Base-by-base conservation (phyloP, 768 basidiomycete species). In the Mycena metata region DNA sequence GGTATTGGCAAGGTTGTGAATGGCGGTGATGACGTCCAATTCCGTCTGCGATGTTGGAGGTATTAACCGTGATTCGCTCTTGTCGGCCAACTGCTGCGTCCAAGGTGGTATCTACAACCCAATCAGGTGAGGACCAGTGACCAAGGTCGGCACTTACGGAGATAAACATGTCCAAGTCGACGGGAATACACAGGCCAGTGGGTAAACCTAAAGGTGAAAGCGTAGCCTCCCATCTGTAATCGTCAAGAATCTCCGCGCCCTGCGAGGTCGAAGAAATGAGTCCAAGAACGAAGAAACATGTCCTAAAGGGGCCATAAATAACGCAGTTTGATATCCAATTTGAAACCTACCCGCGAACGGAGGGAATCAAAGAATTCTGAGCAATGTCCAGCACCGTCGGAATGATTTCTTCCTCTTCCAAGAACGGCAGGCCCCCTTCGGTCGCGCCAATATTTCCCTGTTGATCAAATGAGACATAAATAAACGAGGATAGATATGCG, bases 401-500 rank as follows among this genome's bases (percentile, higher is more conserved):
- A 46, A 99, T 92, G 63, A 99, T 90, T 72, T 96, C 96, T 76
- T 98, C 95, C 68, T 97, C 96, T 75, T 99, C 97, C 36, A 99
- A 85, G 78, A 99, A 96, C 0, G 91, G 92, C n/a, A 99, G 85
- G 0, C 98, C 98, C 10, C 95, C 91, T 72, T 92, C 89, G 0
- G 93, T 93, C 0, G 96, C 90, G 3, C 96, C 97, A 57, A 99
- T 92, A 76, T 96, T 96, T 5, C 98, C 98, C 97, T 99, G 71
- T 24, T 42, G 16, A 8, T 61, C 11, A 39, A 43, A 17, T 64
- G 60, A 43, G 58, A 30, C 60, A 30, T 13, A 33, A n/a, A 17
- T 30, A 56, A 64, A 10, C 1, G 41, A 36, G 26, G 0, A 30
- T 19, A 60, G 47, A 33, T 35, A 24, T 68, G 26, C 16, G 86